Evolutionary conservation across 805 yeast genomes (phyloP), one percentile per base, ranked within the genome.

Genomic region (Suhomyces pyralidae): DNA sequence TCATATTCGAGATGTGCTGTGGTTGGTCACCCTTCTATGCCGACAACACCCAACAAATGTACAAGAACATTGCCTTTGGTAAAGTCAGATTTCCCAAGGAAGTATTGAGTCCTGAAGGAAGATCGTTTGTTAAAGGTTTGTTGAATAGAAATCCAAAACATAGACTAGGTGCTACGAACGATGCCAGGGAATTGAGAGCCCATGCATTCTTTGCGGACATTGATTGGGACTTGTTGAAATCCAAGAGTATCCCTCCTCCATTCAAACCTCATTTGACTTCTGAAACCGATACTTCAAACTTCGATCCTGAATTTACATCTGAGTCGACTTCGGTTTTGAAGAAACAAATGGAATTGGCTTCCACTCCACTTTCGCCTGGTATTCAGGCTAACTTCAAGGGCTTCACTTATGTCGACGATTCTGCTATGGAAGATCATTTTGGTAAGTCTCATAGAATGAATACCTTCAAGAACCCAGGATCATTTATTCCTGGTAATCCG

Each of bases 21-120:
- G 99, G 99, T 49, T 94, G 98, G 99, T 88, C 97, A 4, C 99
- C 99, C 51, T 94, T 94, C 70, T 94, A 90, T 65, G 99, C 98
- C 25, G 97, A 93, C 57, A 93, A 90, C 69, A 91, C 96, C 48
- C 98, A 94, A 75, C 97, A 94, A 71, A 94, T 94, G 99, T 94
- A 94, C 74, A 94, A 93, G 75, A 94, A 94, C 73, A 94, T 94
- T 75, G 99, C 98, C 4, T 94, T 91, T 72, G 99, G 99, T 57
- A 94, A 93, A 70, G 98, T 94, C 45, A 81, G 97, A 64, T 94
- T 94, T 71, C 99, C 99, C 48, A 90, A 93, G 68, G 99, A 94
- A 67, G 96, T 94, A 22, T 76, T 94, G 53, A 87, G 96, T 46
- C 81, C 90, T 5, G 97, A 92, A 68, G 99, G 98, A 42, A 82